Base-by-base conservation (phyloP, 2,329 filamentous ascomycete genomes). In the Dactylonectria estremocensis region DNA sequence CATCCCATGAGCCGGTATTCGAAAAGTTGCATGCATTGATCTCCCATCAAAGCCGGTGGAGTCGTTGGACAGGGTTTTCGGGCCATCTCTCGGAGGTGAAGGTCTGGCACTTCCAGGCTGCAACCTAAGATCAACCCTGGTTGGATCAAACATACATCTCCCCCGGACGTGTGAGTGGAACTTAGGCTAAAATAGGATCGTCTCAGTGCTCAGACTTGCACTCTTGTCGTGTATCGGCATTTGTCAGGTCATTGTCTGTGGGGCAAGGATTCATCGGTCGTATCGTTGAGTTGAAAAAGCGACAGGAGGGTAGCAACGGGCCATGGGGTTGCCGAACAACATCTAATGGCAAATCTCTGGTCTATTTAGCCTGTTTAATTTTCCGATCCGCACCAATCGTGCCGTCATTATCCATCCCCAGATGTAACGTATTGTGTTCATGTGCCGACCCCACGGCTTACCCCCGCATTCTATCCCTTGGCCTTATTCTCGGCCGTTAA, bases 371-470 rank as follows among this genome's bases (percentile, higher is more conserved):
- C 60, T 62, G 24, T 56, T 35, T 49, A 56, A 18, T 18, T 20
- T 56, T 33, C 49, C n/a, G 20, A 40, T 40, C 52, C 60, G 60
- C 60, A 43, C 60, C 50, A 62, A 40, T 62, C 13, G 31, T 53
- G 22, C 33, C 43, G 31, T 14, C 33, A 18, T n/a, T 43, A 11
- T 33, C 33, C 28, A 28, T 31, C 60, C 53, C 40, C 37, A 5
- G 60, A 1, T 63, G 53, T 37, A 50, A 56, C 60, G n/a, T 37
- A 31, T 43, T 10, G 3, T 20, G 31, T 24, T 13, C 10, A 48
- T 22, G 28, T 56, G 43, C 52, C 33, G 20, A 33, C 60, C 55
- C 52, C 40, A 24, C 60, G 24, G 7, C 43, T 18, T 40, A 52
- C 22, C 52, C 60, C 46, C 45, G 60, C 48, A 43, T 33, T 31